Base-by-base conservation (phyloP, 2,329 filamentous ascomycete genomes). In the Colletotrichum camelliae region DNA sequence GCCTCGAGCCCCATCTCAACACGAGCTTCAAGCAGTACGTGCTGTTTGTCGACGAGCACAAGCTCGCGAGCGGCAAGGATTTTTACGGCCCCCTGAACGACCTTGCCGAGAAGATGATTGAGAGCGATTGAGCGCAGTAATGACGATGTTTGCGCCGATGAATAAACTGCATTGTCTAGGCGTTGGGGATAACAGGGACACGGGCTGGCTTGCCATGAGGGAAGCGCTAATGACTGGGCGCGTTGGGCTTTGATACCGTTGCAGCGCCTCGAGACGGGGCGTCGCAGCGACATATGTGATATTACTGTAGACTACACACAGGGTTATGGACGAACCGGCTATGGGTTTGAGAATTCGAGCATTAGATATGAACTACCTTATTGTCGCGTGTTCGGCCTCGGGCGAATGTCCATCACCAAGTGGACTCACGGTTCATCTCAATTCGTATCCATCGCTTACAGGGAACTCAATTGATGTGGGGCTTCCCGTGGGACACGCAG, bases 1-100 rank as follows among this genome's bases (percentile, higher is more conserved):
- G 97, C 27, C 91, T 99, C 74, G 97, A 99, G 86, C 96, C 97
- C 60, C 97, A 99, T 85, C 91, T 99, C 79, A 99, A 99, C 87
- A 99, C 97, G 16, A 98, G 95, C 87, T 99, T 99, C 92, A 99
- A 99, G 90, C 97, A 99, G 86, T 99, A 98, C 83, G 97, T 99
- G 77, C 91, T 99, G 75, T 99, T 99, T 86, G 96, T 99, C 80
- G 96, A 99, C 84, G 97, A 99, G 89, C 97, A 98, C 86, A 93
- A 92, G 79, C 87, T 99, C 80, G 96, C 96, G 33, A 97, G 93
- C 82, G 97, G 96, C 67, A 96, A 98, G 86, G 97, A 99, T 85
- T 99, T 96, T 88, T 99, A 96, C 94, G 97, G 97, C 2, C 97
- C 97, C 15, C 85, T 99, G 74, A 96, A 96, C 13, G 97, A 99